These are phyloP conservation scores for Phialocephala sp. DNA, from an alignment of 2,329 filamentous ascomycete species.

Conservation along the genomic window DNA sequence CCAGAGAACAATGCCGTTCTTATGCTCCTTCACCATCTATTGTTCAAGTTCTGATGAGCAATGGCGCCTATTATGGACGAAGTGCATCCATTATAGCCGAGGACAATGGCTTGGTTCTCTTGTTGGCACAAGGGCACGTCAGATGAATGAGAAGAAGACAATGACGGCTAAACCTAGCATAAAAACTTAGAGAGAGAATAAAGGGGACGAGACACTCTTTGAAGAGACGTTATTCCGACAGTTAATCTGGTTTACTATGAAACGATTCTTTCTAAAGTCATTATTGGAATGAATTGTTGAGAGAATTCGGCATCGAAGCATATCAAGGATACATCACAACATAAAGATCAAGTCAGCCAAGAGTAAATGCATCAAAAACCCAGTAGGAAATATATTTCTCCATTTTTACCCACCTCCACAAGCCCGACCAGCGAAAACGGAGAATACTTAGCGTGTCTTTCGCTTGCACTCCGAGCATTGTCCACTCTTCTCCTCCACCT, in stretches of 20 bases:
- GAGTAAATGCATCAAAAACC: too few species aligned
- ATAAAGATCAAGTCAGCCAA: too few species aligned
- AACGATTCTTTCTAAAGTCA: too few species aligned
- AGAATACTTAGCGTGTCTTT: not conserved
- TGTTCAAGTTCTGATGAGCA: not conserved
- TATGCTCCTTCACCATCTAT: not conserved
- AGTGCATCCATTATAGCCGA: not conserved
- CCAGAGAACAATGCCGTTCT: not conserved
- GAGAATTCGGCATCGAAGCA: too few species aligned
- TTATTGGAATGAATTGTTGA: too few species aligned
- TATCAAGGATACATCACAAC: too few species aligned
- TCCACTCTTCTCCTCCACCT: constrained; percentile 1
- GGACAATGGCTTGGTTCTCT: not conserved
- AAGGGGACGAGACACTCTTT: not conserved
- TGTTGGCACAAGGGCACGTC: not conserved
- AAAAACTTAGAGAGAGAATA: not conserved
- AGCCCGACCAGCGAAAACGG: too few species aligned
- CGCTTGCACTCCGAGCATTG: not conserved
- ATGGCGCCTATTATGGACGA: not conserved
- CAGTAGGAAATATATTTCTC: too few species aligned
- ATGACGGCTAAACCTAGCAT: not conserved
- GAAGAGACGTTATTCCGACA: too few species aligned
- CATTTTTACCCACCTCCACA: too few species aligned
- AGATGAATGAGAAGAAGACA: not conserved
- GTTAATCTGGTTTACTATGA: too few species aligned